Conservation (phyloP, 2,329 filamentous ascomycete species). For the Alternaria infectoria region DNA sequence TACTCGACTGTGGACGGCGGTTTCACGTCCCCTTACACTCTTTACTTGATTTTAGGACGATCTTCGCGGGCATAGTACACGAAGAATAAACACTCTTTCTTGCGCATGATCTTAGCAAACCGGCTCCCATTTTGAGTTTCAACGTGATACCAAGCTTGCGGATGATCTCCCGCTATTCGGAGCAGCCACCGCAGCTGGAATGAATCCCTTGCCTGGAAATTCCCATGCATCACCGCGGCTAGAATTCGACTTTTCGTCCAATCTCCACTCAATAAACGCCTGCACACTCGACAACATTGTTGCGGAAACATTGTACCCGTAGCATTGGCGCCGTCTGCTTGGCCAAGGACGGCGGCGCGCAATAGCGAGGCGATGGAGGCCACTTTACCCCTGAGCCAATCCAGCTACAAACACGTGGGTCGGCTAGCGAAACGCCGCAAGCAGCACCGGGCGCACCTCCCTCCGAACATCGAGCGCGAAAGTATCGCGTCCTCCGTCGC, state of each 20-base stretch:
- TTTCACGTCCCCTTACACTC: not conserved
- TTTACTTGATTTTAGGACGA: not conserved
- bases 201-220: not conserved
- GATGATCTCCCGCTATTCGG: not conserved
- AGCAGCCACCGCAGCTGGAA: not conserved
- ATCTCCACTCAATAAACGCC: conserved; percentile 11
- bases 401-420: conserved; percentile 22
- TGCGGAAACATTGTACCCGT: not conserved
- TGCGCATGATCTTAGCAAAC: not conserved
- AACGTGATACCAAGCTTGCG: not conserved
- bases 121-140: not conserved
- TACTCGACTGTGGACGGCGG: not conserved
- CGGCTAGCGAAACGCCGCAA: conserved; percentile 20
- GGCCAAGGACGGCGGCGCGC: not conserved
- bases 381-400: conserved; percentile 18
- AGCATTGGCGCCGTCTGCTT: not conserved
- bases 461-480: not conserved
- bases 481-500: not conserved
- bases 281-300: not conserved
- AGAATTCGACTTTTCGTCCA: not conserved
- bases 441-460: conserved; percentile 9
- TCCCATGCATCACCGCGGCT: not conserved
- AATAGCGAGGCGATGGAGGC: not conserved
- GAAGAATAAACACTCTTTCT: not conserved
- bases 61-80: not conserved